Percentiles rank a stretch among this genome's conserved stretches.
These are phyloP conservation scores for Botrytis squamosa DNA, from an alignment of 2,329 filamentous ascomycete species.

Conservation along the genomic window DNA sequence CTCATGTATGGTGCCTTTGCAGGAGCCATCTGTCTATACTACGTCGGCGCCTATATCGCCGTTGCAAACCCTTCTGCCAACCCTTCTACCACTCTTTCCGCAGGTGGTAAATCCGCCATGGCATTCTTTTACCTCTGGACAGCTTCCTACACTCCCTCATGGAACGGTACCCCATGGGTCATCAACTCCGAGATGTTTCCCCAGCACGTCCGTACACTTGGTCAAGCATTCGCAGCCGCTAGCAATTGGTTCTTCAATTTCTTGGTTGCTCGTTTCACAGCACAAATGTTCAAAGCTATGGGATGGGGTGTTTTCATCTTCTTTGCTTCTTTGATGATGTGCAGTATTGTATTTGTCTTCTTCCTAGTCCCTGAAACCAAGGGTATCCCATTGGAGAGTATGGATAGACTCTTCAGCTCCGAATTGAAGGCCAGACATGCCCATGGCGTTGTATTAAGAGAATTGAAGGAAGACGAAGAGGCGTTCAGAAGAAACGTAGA, in stretches of 20 bases:
- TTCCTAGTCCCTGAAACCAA: conserved; percentile 67
- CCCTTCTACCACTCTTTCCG: conserved; percentile 30
- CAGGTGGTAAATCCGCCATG: conserved; percentile 56
- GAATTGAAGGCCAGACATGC: conserved; percentile 29
- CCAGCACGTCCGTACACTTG: conserved; percentile 65
- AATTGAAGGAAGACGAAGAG: conserved; percentile 34
- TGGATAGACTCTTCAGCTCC: conserved; percentile 59
- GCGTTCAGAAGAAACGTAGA: conserved; percentile 25
- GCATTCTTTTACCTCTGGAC: conserved; percentile 77
- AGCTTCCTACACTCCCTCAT: conserved; percentile 34
- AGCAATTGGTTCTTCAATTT: conserved; percentile 72
- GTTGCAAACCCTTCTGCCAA: conserved; percentile 42
- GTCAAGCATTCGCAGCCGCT: conserved; percentile 68
- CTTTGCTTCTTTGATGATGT: conserved; percentile 62
- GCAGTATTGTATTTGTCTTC: conserved; percentile 58
- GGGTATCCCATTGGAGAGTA: conserved; percentile 61
- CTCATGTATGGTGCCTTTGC: conserved; percentile 34
- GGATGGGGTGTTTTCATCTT: conserved; percentile 68
- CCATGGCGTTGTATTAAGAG: conserved; percentile 32
- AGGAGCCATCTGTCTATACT: conserved; percentile 28
- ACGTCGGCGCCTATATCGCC: conserved; percentile 33
- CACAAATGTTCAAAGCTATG: conserved; percentile 60
- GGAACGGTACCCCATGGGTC: conserved; percentile 37
- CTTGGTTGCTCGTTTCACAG: conserved; percentile 65
- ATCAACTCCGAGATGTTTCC: conserved; percentile 36